phyloP scores from a whole-genome alignment of 139 green algal species.

The Zygnema circumcarinatum region DNA sequence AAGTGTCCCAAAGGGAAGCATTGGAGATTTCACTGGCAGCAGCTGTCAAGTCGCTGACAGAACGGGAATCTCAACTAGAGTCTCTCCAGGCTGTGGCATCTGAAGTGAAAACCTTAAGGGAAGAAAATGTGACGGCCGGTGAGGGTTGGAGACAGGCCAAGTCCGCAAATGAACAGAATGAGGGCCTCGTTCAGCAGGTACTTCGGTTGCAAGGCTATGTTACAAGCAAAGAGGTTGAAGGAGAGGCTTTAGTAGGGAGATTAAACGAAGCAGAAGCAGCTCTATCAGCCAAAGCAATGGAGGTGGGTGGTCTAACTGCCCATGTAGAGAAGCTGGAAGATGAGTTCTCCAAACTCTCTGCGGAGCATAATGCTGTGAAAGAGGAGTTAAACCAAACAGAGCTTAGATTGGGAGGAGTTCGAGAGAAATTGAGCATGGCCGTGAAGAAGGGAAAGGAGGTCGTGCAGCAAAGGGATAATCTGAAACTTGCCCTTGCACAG shows the following conservation, averaged over 20 bases:
- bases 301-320: slow-evolving; percentile 1
- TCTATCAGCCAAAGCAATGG: not conserved
- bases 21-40: not conserved
- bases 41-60: not conserved
- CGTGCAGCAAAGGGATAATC: slow-evolving; percentile 30
- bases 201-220: slow-evolving; percentile 29
- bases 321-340: slow-evolving; percentile 11
- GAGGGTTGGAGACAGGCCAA: not conserved
- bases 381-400: slow-evolving; percentile 12
- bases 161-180: slow-evolving; percentile 1
- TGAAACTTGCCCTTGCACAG: slow-evolving; percentile 13
- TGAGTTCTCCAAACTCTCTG: slow-evolving; percentile 10
- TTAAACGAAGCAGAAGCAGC: slow-evolving; percentile 20
- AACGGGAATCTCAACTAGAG: not conserved
- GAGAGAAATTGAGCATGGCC: slow-evolving; percentile 42
- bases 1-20: not conserved
- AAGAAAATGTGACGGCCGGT: slow-evolving; percentile 7
- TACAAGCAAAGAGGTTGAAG: slow-evolving; percentile 1
- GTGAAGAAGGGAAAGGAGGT: slow-evolving; percentile 56
- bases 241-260: not conserved
- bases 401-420: not conserved
- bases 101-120: slow-evolving; percentile 1
- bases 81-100: not conserved
- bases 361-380: slow-evolving; percentile 13
- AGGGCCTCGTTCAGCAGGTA: slow-evolving; percentile 1